Conservation (phyloP, 331 rosid species). For the Quercus tomentella region DNA sequence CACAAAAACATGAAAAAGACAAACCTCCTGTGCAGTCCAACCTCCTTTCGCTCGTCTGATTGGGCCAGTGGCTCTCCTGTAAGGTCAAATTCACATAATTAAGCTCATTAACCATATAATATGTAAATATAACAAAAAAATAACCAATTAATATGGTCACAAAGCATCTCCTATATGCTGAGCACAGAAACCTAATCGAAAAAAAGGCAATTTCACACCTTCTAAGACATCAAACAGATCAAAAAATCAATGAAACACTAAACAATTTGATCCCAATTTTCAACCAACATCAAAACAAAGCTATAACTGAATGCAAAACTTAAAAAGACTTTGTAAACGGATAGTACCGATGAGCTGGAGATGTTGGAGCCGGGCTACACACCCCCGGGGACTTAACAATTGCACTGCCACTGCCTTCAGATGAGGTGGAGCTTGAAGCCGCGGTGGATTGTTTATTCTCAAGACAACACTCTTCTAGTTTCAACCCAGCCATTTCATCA, state of each 20-base stretch:
- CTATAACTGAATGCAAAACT: constrained; percentile 10
- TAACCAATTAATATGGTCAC: constrained; percentile 9
- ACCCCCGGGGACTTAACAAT: constrained; percentile 65
- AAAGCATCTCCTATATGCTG: not conserved
- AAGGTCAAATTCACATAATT: constrained; percentile 17
- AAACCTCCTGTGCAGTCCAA: constrained; percentile 96
- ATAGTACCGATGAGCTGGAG: constrained; percentile 73
- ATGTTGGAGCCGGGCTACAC: constrained; percentile 60
- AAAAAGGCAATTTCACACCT: not conserved
- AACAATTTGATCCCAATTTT: not conserved
- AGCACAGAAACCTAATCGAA: not conserved
- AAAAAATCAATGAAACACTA: not conserved
- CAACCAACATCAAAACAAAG: not conserved
- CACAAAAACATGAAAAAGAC: constrained; percentile 9
- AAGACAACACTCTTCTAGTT: constrained; percentile 73
- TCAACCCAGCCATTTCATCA: constrained; percentile 54
- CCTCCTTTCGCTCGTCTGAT: constrained; percentile 99
- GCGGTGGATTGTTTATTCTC: constrained; percentile 91
- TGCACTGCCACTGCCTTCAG: constrained; percentile 76
- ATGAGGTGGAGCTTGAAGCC: constrained; percentile 77
- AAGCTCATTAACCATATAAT: not conserved
- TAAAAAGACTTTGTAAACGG: constrained; percentile 5
- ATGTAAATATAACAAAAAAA: not conserved
- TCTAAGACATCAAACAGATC: not conserved
- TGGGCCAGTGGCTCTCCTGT: constrained; percentile 93